Evolutionary conservation across 2,329 filamentous ascomycete species (phyloP).

Genomic region (Fusarium solani-melongenae): DNA sequence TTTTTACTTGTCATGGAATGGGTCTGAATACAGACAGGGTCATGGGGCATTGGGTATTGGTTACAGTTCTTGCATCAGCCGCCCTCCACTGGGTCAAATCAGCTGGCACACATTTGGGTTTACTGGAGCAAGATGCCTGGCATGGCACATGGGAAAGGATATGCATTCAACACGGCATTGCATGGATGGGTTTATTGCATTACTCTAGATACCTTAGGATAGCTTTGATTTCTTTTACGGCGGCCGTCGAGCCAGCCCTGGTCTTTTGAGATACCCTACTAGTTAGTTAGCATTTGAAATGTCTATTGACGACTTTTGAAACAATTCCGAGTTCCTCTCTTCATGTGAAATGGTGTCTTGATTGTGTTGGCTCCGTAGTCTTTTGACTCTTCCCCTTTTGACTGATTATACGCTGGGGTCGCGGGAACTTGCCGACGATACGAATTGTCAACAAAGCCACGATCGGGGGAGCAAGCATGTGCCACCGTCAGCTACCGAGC

Average conservation of each 20-base stretch:
- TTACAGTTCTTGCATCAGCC: constrained; percentile 32
- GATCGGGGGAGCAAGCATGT: constrained; percentile 7
- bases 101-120: constrained; percentile 31
- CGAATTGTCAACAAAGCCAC: constrained; percentile 6
- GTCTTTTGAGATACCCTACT: constrained; percentile 38
- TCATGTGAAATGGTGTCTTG: constrained; percentile 22
- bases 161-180: constrained; percentile 22
- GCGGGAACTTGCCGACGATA: constrained; percentile 7
- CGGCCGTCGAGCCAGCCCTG: constrained; percentile 29
- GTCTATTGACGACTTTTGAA: constrained; percentile 11
- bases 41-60: background rate
- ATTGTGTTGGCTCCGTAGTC: constrained; percentile 3
- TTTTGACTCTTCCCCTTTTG: background rate
- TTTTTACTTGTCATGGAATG: constrained; percentile 8
- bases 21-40: constrained; percentile 9
- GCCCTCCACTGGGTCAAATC: constrained; percentile 33
- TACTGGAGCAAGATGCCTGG: constrained; percentile 20
- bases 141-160: constrained; percentile 10
- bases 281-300: constrained; percentile 28
- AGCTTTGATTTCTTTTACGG: constrained; percentile 14
- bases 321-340: background rate
- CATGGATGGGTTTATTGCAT: constrained; percentile 2
- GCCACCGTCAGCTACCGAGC: constrained; percentile 14
- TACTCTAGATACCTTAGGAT: constrained; percentile 40
- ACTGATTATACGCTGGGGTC: background rate